Percentiles rank a stretch among this genome's conserved stretches.
These are phyloP conservation scores for Malassezia brasiliensis DNA, from an alignment of 1,284 basidiomycete genomes.

Conservation along the genomic window DNA sequence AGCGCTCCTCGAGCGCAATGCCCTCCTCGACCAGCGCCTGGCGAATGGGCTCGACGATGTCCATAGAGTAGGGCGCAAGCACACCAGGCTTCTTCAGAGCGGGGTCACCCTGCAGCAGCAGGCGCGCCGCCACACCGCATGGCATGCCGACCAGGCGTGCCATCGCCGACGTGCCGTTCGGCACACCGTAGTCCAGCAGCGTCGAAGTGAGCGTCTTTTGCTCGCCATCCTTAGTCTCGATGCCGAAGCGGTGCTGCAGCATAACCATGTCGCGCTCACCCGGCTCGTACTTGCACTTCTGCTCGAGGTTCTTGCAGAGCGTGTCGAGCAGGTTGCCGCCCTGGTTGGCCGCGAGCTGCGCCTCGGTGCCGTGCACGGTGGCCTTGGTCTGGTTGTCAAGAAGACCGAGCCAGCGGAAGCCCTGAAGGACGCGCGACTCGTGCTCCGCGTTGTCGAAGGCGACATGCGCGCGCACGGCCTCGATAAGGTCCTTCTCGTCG, in stretches of 20 bases:
- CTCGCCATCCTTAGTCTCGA: slow-evolving; percentile 50
- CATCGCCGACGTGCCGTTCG: slow-evolving; percentile 81
- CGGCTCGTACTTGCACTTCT: slow-evolving; percentile 77
- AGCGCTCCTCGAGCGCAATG: slow-evolving; percentile 43
- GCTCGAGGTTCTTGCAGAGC: slow-evolving; percentile 80
- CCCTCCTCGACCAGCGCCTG: slow-evolving; percentile 46
- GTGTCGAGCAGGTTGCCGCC: slow-evolving; percentile 82
- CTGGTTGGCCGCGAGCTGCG: slow-evolving; percentile 57
- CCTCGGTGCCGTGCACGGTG: slow-evolving; percentile 42
- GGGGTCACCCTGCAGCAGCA: slow-evolving; percentile 59
- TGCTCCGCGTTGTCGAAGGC: slow-evolving; percentile 33
- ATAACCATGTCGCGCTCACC: slow-evolving; percentile 93
- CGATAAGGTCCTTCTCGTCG: slow-evolving; percentile 51
- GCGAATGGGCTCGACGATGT: slow-evolving; percentile 50
- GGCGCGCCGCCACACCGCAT: slow-evolving; percentile 73
- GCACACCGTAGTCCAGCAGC: slow-evolving; percentile 76
- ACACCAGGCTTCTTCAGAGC: slow-evolving; percentile 57
- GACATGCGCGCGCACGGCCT: slow-evolving; percentile 29
- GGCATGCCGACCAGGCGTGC: slow-evolving; percentile 84
- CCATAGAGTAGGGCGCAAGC: slow-evolving; percentile 77
- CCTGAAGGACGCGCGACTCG: slow-evolving; percentile 30
- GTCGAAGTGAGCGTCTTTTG: slow-evolving; percentile 83
- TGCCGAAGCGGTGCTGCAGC: slow-evolving; percentile 73
- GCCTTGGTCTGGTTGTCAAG: slow-evolving; percentile 58
- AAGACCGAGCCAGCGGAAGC: slow-evolving; percentile 80